A percentile compares a stretch with the other conserved stretches of the same genome.
Evolutionary conservation across 2,329 filamentous ascomycete genomes (phyloP).

Genomic region (Phyllosticta citriasiana): DNA sequence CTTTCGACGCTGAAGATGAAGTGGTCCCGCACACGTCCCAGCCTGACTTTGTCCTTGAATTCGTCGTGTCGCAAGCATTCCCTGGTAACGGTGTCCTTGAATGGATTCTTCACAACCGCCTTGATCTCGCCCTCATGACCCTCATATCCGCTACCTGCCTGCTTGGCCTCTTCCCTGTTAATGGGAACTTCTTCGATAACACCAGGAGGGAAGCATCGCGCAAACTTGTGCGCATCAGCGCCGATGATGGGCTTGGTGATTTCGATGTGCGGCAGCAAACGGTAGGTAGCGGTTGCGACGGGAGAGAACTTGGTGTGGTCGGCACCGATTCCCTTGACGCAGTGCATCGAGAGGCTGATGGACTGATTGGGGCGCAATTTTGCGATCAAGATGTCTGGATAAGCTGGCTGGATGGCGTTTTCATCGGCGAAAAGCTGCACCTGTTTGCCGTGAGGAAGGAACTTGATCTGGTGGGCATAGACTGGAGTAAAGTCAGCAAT

Average conservation of each 20-base stretch:
- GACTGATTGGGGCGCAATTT: slow-evolving; percentile 87
- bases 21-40: slow-evolving; percentile 83
- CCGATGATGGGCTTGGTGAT: slow-evolving; percentile 80
- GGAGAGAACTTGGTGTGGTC: slow-evolving; percentile 98
- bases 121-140: slow-evolving; percentile 71
- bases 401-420: slow-evolving; percentile 63
- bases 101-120: slow-evolving; percentile 77
- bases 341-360: slow-evolving; percentile 81
- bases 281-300: slow-evolving; percentile 88
- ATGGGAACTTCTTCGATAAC: slow-evolving; percentile 75
- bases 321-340: slow-evolving; percentile 84
- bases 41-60: slow-evolving; percentile 90
- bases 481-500: slow-evolving; percentile 16
- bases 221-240: slow-evolving; percentile 79
- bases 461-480: slow-evolving; percentile 51
- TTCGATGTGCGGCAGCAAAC: slow-evolving; percentile 76
- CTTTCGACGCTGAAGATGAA: slow-evolving; percentile 97
- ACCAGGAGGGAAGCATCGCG: slow-evolving; percentile 76
- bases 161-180: slow-evolving; percentile 53
- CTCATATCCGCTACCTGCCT: slow-evolving; percentile 55
- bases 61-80: slow-evolving; percentile 87
- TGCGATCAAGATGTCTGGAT: slow-evolving; percentile 88
- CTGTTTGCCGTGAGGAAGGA: slow-evolving; percentile 59
- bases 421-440: slow-evolving; percentile 28
- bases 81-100: slow-evolving; percentile 90